phyloP scores from a whole-genome alignment of 78 protist genomes.

The Tieghemostelium lacteum region DNA sequence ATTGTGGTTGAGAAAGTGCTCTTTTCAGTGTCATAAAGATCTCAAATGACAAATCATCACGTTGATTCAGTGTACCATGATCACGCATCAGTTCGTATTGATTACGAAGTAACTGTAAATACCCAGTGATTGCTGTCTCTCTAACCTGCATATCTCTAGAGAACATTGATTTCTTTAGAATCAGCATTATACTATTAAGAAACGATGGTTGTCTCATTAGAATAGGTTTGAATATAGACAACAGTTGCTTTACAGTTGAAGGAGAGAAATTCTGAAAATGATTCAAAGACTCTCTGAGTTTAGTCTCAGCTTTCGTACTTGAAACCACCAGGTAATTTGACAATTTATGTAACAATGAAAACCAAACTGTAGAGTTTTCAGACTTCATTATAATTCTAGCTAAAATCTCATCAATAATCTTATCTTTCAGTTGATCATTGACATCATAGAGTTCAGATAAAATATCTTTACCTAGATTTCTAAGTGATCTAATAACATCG shows the following conservation, averaged over 20 bases:
- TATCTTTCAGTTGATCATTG: neutral
- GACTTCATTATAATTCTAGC: constrained; percentile 32
- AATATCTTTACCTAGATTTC: constrained; percentile 35
- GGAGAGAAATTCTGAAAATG: constrained; percentile 27
- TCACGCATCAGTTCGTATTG: neutral
- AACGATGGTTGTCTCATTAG: neutral
- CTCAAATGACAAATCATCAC: neutral
- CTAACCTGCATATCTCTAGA: constrained; percentile 42
- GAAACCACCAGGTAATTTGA: neutral
- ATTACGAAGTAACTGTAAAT: constrained; percentile 26
- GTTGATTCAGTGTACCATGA: neutral
- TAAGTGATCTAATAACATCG: constrained; percentile 16
- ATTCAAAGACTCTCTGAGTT: constrained; percentile 45
- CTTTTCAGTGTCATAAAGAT: constrained; percentile 37
- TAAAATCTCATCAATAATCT: constrained; percentile 52
- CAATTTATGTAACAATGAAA: neutral
- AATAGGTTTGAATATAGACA: constrained; percentile 9
- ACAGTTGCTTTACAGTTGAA: constrained; percentile 38
- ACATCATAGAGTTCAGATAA: neutral
- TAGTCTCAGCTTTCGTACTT: neutral
- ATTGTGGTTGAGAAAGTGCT: constrained; percentile 38
- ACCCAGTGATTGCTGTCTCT: constrained; percentile 31
- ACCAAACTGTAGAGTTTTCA: constrained; percentile 26
- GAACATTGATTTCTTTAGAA: constrained; percentile 67
- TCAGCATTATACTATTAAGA: constrained; percentile 18